Conservation (phyloP, 176 grass and related monocot genomes). For the Otatea glauca region DNA sequence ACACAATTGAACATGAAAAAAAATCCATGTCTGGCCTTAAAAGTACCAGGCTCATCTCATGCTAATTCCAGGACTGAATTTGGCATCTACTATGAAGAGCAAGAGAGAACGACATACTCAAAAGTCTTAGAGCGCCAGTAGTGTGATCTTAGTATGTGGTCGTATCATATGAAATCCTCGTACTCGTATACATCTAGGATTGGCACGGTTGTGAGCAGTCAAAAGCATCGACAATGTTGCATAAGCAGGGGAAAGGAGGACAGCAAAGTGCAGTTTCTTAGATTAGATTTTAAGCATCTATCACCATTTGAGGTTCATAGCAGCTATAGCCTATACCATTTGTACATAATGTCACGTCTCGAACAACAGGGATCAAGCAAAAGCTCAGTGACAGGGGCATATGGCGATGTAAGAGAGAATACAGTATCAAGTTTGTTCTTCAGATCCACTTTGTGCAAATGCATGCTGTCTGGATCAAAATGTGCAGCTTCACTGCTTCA, state of each 20-base stretch:
- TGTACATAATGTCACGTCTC: background rate
- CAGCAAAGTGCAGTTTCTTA: background rate
- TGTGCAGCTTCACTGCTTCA: background rate
- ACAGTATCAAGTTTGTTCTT: background rate
- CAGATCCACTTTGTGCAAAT: background rate
- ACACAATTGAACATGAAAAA: background rate
- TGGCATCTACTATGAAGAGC: background rate
- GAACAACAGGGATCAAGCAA: background rate
- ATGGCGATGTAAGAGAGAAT: background rate
- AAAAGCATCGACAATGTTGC: background rate
- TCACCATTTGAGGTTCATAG: background rate
- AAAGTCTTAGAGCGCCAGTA: background rate
- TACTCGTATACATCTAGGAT: background rate
- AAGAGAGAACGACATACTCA: background rate
- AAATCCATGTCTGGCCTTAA: background rate
- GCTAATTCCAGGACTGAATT: background rate
- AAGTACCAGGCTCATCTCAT: background rate
- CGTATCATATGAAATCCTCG: background rate
- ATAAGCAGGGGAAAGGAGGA: background rate
- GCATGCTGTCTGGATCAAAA: background rate
- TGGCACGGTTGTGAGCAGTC: background rate
- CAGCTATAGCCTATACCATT: constrained; percentile 24
- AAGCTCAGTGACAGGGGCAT: background rate
- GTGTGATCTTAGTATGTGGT: background rate
- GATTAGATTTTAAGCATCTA: background rate